These are phyloP conservation scores for Colletotrichum euphorbiae DNA, from an alignment of 2,329 filamentous ascomycete species.

Conservation along the genomic window DNA sequence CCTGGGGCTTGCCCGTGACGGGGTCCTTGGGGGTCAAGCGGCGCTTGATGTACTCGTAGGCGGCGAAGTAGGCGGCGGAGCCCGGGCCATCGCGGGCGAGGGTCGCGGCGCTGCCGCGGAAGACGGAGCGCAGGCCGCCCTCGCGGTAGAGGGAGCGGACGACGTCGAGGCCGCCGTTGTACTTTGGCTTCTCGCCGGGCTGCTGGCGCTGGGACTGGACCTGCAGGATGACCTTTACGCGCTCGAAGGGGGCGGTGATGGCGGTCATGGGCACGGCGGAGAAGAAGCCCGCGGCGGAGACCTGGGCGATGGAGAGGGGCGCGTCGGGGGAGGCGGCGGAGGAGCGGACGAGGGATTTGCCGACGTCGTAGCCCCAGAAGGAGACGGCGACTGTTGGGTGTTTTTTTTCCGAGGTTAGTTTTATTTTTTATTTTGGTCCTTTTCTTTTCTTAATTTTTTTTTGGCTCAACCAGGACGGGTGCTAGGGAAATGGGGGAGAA, in stretches of 20 bases:
- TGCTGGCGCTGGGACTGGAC: conserved; percentile 94
- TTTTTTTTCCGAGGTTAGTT: too few species aligned
- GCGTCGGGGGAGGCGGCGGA: conserved; percentile 73
- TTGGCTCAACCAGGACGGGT: background rate
- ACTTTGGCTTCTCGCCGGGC: conserved; percentile 92
- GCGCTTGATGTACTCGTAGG: conserved; percentile 96
- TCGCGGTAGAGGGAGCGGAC: conserved; percentile 93
- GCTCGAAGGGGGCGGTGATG: conserved; percentile 99
- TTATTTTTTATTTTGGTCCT: too few species aligned
- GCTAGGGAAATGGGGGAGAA: background rate
- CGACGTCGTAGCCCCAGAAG: conserved; percentile 92
- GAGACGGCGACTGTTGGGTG: conserved; percentile 70
- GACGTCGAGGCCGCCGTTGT: conserved; percentile 88
- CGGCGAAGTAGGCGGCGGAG: conserved; percentile 94
- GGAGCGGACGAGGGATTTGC: conserved; percentile 85
- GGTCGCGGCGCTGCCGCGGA: conserved; percentile 90
- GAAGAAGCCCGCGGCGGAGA: conserved; percentile 95
- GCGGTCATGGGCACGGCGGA: conserved; percentile 96
- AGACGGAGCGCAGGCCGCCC: conserved; percentile 90
- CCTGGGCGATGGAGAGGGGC: conserved; percentile 83
- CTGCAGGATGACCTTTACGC: conserved; percentile 97
- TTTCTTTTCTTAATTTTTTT: too few species aligned
- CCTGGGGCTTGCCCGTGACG: conserved; percentile 75
- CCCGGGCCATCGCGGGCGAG: conserved; percentile 94
- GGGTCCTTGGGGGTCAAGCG: conserved; percentile 85